Percentiles rank a stretch among this genome's conserved stretches.
Evolutionary conservation across 306 rosid species (phyloP).

Genomic region (Vigna reflexopilosa): DNA sequence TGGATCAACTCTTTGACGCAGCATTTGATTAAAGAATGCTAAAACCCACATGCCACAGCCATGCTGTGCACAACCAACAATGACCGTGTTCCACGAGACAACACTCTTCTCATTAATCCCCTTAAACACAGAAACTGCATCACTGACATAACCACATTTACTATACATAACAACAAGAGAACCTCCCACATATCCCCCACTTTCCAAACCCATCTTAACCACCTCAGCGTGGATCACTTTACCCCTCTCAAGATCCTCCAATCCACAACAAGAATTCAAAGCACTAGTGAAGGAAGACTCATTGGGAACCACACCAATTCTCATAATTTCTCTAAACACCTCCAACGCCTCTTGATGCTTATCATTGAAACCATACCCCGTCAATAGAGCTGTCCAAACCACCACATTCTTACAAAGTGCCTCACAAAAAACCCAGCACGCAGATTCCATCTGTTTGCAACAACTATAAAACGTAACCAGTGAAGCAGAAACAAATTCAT

Average conservation of each 20-base stretch:
- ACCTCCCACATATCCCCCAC: constrained; percentile 67
- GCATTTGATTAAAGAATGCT: constrained; percentile 69
- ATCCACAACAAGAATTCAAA: constrained; percentile 80
- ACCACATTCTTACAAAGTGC: constrained; percentile 64
- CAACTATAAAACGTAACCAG: constrained; percentile 74
- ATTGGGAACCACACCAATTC: constrained; percentile 58
- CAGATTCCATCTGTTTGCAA: constrained; percentile 64
- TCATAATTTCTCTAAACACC: constrained; percentile 70
- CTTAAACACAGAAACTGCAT: constrained; percentile 66
- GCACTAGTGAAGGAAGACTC: constrained; percentile 89
- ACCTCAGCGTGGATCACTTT: constrained; percentile 58
- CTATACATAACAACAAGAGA: constrained; percentile 81
- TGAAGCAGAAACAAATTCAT: constrained; percentile 69
- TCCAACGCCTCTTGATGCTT: constrained; percentile 59
- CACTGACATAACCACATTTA: constrained; percentile 72
- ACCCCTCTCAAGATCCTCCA: constrained; percentile 79
- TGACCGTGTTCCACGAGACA: constrained; percentile 83
- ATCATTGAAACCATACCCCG: constrained; percentile 71
- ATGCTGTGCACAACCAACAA: constrained; percentile 84
- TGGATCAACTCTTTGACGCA: constrained; percentile 56
- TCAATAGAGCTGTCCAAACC: constrained; percentile 85
- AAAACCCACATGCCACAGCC: constrained; percentile 70
- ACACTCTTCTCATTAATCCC: constrained; percentile 59
- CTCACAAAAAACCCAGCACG: constrained; percentile 56
- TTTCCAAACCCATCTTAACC: constrained; percentile 66